These are phyloP conservation scores for Aspergillus coremiiformis DNA, from an alignment of 495 filamentous ascomycete genomes.

Conservation along the genomic window DNA sequence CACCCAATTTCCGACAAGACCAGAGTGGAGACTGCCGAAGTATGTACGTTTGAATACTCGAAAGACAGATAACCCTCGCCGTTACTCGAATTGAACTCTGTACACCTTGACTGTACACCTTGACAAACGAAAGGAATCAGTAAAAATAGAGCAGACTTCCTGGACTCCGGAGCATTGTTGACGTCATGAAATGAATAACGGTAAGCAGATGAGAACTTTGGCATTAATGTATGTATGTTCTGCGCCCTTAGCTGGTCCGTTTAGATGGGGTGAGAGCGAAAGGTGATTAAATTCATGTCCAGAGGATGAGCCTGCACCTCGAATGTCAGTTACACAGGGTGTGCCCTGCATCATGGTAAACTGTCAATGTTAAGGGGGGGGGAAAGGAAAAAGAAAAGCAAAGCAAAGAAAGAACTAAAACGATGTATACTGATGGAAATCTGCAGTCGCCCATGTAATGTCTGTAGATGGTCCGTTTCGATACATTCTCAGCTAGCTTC, in stretches of 20 bases:
- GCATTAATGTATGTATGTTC: neutral
- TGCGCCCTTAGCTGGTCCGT: neutral
- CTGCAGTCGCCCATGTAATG: neutral
- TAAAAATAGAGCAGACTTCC: neutral
- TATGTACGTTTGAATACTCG: neutral
- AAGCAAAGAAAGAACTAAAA: neutral
- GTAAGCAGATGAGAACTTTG: neutral
- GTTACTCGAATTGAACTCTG: neutral
- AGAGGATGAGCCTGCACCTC: constrained; percentile 8
- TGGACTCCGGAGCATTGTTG: neutral
- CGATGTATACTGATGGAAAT: neutral
- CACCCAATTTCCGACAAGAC: neutral
- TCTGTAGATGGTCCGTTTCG: neutral
- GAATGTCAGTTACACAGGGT: neutral
- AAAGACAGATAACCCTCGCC: neutral
- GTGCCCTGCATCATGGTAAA: neutral
- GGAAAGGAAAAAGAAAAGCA: neutral
- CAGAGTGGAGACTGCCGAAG: neutral
- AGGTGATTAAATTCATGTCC: neutral
- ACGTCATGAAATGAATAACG: no score
- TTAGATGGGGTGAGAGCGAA: neutral
- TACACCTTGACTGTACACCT: neutral
- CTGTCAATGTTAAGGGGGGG: neutral
- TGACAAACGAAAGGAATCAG: neutral
- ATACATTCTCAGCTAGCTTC: neutral